Conservation (phyloP, 768 basidiomycete species). For the Saitozyma sp. region DNA sequence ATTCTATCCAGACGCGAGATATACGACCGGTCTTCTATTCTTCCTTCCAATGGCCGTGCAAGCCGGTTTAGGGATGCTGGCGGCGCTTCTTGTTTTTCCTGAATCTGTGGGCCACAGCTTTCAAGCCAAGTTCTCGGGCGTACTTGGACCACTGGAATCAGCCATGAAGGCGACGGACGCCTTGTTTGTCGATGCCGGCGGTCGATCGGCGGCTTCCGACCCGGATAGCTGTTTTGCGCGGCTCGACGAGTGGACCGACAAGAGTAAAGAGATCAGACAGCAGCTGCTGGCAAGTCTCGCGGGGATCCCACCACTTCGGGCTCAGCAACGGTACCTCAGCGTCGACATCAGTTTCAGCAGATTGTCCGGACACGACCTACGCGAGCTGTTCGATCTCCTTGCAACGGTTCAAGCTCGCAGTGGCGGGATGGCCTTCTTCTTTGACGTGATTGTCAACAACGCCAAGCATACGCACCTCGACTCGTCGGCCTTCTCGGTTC, state of each 20-base stretch:
- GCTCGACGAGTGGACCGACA: slow-evolving; percentile 34
- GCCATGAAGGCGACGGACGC: slow-evolving; percentile 29
- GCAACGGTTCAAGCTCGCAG: slow-evolving; percentile 41
- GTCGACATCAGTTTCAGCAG: slow-evolving; percentile 45
- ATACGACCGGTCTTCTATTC: slow-evolving; percentile 41
- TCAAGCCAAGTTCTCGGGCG: slow-evolving; percentile 32
- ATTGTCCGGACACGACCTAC: slow-evolving; percentile 36
- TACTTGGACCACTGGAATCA: slow-evolving; percentile 31
- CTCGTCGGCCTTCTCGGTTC: slow-evolving; percentile 42
- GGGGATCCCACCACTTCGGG: slow-evolving; percentile 38
- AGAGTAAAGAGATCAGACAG: slow-evolving; percentile 28
- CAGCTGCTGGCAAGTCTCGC: slow-evolving; percentile 32
- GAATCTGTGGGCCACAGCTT: slow-evolving; percentile 44
- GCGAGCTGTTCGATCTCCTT: slow-evolving; percentile 36
- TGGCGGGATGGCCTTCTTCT: slow-evolving; percentile 47
- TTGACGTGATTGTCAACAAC: slow-evolving; percentile 47
- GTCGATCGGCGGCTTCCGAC: neutral
- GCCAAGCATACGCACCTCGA: slow-evolving; percentile 44
- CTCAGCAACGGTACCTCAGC: slow-evolving; percentile 41
- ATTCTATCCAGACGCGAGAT: slow-evolving; percentile 29
- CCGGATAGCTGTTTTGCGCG: neutral
- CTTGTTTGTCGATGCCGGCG: slow-evolving; percentile 22
- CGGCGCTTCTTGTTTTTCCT: slow-evolving; percentile 43
- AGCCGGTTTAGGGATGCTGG: slow-evolving; percentile 29
- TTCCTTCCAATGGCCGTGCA: slow-evolving; percentile 50